Percentiles rank a stretch among this genome's conserved stretches.
phyloP scores from a whole-genome alignment of 768 basidiomycete genomes.

The Coprinopsis marcescibilis region DNA sequence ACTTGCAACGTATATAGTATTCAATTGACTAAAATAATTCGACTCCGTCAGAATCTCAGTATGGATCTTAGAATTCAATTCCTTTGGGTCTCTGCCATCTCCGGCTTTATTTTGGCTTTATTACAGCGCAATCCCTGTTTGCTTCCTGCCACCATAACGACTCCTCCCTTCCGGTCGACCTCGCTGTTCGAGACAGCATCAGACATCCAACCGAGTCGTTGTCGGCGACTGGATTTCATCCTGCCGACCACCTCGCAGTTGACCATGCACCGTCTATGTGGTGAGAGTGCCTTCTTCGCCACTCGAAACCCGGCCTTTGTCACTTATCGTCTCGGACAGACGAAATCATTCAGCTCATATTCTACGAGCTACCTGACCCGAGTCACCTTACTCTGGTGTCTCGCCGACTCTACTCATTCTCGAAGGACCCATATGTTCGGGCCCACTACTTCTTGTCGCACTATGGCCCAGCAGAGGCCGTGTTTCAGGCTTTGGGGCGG shows the following conservation, averaged over 20 bases:
- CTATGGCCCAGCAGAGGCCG: constrained; percentile 62
- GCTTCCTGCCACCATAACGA: constrained; percentile 20
- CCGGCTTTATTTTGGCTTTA: constrained; percentile 14
- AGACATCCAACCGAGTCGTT: constrained; percentile 6
- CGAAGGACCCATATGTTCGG: constrained; percentile 68
- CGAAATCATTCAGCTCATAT: constrained; percentile 68
- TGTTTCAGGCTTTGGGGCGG: constrained; percentile 71
- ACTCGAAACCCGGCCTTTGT: constrained; percentile 10
- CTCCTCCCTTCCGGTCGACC: constrained; percentile 8
- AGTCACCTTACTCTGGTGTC: constrained; percentile 50
- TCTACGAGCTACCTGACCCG: constrained; percentile 68
- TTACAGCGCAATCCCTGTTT: constrained; percentile 12
- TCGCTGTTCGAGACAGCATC: constrained; percentile 5
- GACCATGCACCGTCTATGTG: constrained; percentile 61
- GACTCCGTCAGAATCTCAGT: constrained; percentile 38
- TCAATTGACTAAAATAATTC: constrained; percentile 40
- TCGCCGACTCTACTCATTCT: constrained; percentile 55
- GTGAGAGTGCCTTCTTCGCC: constrained; percentile 34
- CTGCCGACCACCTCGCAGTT: constrained; percentile 12
- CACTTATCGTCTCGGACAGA: constrained; percentile 26
- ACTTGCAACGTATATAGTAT: constrained; percentile 28
- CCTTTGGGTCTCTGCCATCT: constrained; percentile 25
- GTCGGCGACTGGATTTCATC: constrained; percentile 3
- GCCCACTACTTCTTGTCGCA: constrained; percentile 74
- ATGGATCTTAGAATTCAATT: constrained; percentile 17